Evolutionary conservation across 345 rosid species (phyloP).

Genomic region (Linum tenue): DNA sequence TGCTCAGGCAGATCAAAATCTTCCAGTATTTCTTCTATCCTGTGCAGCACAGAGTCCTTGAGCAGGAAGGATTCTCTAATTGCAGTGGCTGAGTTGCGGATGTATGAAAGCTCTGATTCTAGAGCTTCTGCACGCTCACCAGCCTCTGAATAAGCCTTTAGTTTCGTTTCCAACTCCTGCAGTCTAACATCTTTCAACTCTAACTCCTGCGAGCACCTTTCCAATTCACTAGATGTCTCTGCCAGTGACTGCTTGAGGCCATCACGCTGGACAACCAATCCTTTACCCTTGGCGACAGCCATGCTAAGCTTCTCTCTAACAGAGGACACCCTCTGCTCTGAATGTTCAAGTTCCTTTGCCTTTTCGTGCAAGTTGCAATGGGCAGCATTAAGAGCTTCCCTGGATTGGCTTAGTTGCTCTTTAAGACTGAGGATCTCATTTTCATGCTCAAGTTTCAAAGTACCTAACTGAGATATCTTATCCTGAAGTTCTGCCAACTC

Average conservation of each 20-base stretch:
- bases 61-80: constrained; percentile 90
- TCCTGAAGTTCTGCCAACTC: constrained; percentile 45
- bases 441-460: constrained; percentile 48
- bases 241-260: constrained; percentile 63
- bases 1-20: constrained; percentile 87
- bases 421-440: constrained; percentile 44
- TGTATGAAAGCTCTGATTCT: constrained; percentile 96
- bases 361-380: constrained; percentile 51
- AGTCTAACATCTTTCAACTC: constrained; percentile 58
- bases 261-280: constrained; percentile 78
- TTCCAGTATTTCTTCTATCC: constrained; percentile 87
- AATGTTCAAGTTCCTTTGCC: constrained; percentile 57
- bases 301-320: constrained; percentile 92
- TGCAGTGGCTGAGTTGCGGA: constrained; percentile 92
- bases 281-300: constrained; percentile 95
- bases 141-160: constrained; percentile 69
- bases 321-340: constrained; percentile 75
- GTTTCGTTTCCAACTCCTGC: constrained; percentile 61
- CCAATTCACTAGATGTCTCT: constrained; percentile 63
- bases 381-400: constrained; percentile 40
- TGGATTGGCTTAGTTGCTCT: constrained; percentile 40
- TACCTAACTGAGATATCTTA: constrained; percentile 30
- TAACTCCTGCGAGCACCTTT: constrained; percentile 65
- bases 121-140: constrained; percentile 90
- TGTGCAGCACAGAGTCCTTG: constrained; percentile 89